These are phyloP conservation scores for Aspergillus hortae DNA, from an alignment of 2,329 filamentous ascomycete genomes.

Conservation along the genomic window DNA sequence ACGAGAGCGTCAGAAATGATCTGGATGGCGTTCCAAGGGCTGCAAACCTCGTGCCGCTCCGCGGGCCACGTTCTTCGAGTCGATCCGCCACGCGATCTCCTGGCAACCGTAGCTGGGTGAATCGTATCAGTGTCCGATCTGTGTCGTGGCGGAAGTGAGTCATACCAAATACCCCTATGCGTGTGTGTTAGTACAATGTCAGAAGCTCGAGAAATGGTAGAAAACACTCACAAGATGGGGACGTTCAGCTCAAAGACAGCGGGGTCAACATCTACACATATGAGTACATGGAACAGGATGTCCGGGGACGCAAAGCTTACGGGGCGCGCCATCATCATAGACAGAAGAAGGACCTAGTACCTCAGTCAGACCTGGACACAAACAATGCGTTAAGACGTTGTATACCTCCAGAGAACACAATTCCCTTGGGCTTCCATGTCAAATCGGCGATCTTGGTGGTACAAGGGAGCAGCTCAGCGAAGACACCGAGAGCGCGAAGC, in stretches of 20 bases:
- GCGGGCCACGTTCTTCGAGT: constrained; percentile 63
- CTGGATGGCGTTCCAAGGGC: too few species aligned
- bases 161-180: too few species aligned
- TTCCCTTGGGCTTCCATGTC: constrained; percentile 74
- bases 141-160: too few species aligned
- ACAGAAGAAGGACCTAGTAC: constrained; percentile 63
- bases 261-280: constrained; percentile 62
- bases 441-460: constrained; percentile 77
- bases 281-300: too few species aligned
- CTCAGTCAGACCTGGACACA: too few species aligned
- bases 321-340: constrained; percentile 72
- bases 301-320: too few species aligned
- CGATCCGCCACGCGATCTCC: constrained; percentile 70
- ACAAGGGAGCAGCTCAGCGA: constrained; percentile 83
- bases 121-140: too few species aligned
- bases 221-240: constrained; percentile 55
- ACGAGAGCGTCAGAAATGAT: too few species aligned
- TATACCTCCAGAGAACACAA: constrained; percentile 44
- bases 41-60: constrained; percentile 52
- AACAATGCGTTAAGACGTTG: too few species aligned
- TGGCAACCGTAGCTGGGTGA: constrained; percentile 51
- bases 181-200: too few species aligned
- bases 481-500: constrained; percentile 75
- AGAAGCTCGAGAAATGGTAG: too few species aligned
- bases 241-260: constrained; percentile 73